These are phyloP conservation scores for Colletotrichum tamarilloi DNA, from an alignment of 2,329 filamentous ascomycete species.

Conservation along the genomic window DNA sequence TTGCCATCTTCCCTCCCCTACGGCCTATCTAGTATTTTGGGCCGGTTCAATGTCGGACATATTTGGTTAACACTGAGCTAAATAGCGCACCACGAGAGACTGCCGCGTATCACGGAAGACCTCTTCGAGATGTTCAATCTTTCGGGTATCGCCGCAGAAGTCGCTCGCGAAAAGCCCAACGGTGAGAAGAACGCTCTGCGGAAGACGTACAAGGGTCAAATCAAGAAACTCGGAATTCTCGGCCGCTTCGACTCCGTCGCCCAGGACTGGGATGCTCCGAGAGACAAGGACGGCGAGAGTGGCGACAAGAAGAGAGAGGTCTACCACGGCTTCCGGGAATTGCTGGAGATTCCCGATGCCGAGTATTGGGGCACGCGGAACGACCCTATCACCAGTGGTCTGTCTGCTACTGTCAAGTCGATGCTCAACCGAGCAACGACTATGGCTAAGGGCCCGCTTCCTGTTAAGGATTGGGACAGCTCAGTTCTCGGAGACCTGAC, in stretches of 20 bases:
- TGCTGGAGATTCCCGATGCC: slow-evolving; percentile 61
- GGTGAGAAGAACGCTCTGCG: slow-evolving; percentile 75
- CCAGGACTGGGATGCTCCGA: slow-evolving; percentile 56
- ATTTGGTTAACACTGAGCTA: slow-evolving; percentile 57
- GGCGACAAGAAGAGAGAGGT: slow-evolving; percentile 61
- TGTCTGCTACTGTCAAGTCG: slow-evolving; percentile 56
- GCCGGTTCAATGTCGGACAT: slow-evolving; percentile 42
- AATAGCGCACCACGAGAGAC: slow-evolving; percentile 61
- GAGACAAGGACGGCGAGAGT: slow-evolving; percentile 50
- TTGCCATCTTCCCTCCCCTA: neutral
- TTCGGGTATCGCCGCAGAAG: slow-evolving; percentile 66
- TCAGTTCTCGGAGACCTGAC: slow-evolving; percentile 69
- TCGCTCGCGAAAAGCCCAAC: slow-evolving; percentile 72
- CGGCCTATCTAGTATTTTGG: slow-evolving; percentile 25
- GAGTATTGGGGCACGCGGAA: slow-evolving; percentile 44
- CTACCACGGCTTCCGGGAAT: slow-evolving; percentile 62
- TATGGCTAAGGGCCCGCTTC: slow-evolving; percentile 68
- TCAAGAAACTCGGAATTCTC: slow-evolving; percentile 71
- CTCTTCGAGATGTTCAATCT: slow-evolving; percentile 70
- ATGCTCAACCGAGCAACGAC: slow-evolving; percentile 63
- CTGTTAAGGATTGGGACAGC: slow-evolving; percentile 66
- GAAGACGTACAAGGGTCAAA: slow-evolving; percentile 76
- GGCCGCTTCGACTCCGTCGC: slow-evolving; percentile 70
- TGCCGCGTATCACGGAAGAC: slow-evolving; percentile 64
- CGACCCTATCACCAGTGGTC: slow-evolving; percentile 65